Evolutionary conservation across 805 yeast genomes (phyloP), one percentile per base, ranked within the genome.

Genomic region (Candida arabinofermentans): DNA sequence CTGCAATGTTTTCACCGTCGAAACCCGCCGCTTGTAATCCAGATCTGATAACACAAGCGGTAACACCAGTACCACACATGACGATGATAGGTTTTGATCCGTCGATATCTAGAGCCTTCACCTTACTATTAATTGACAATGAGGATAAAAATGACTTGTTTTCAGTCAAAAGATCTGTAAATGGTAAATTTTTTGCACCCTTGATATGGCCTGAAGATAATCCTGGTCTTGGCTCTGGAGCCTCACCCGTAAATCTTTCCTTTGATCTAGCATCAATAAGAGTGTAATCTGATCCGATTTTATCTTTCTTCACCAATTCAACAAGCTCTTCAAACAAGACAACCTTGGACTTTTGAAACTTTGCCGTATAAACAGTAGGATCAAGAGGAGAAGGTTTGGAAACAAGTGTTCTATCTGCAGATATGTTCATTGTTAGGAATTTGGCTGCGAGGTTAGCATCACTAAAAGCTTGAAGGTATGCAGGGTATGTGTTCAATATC

Each of bases 21-120:
- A 69, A 65, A 0, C 79, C 80, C 9, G 75, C 70, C n/a, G 66
- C 55, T 42, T 79, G 81, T 32, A 85, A 59, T 2, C 95, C 98
- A 8, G 83, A 68, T 62, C 86, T 83, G 35, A 91, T 72, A 31
- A 93, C 80, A 48, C 91, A 87, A 1, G 97, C 98, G 9, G 97
- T 83, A 37, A 93, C 97, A 35, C 98, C 99, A 0, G 97, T 83
- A 23, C 98, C 99, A 60, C 99, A 93, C 86, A 86, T 79, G 30
- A 84, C 85, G 37, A 93, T 79, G 16, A 86, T 79, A 10, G 87
- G 90, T 54, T 83, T 82, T 14, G 69, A 62, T 16, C 55, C 65
- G 33, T 59, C 61, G 27, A 71, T 52, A 9, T 53, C 65, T 31
- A 72, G 60, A 32, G 64, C 66, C 8, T 69, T 56, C 49, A 89